These are phyloP conservation scores for Botrytis sinoallii DNA, from an alignment of 2,329 filamentous ascomycete species.

Conservation along the genomic window DNA sequence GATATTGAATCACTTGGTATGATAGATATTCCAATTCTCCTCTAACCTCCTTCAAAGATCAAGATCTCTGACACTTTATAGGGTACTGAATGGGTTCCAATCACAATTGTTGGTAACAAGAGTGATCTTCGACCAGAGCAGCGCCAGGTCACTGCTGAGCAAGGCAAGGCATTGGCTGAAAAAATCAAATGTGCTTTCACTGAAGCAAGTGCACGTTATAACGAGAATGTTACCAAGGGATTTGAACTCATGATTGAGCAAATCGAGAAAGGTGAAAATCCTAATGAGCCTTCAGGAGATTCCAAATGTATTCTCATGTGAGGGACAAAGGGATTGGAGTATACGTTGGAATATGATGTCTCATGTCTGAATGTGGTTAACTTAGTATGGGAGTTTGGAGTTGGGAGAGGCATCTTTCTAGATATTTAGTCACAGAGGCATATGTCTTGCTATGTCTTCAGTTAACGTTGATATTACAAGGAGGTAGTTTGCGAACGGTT, in stretches of 20 bases:
- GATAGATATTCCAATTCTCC: constrained; percentile 35
- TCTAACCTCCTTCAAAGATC: constrained; percentile 12
- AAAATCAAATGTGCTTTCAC: constrained; percentile 92
- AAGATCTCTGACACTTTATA: constrained; percentile 40
- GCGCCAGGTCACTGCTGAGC: constrained; percentile 81
- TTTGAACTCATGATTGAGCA: constrained; percentile 94
- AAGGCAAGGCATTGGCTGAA: constrained; percentile 79
- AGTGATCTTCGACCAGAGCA: constrained; percentile 89
- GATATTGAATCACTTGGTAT: constrained; percentile 90
- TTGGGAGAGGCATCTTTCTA: constrained; percentile 18
- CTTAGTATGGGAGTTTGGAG: constrained; percentile 16
- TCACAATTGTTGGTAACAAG: constrained; percentile 97
- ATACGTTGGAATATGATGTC: constrained; percentile 13
- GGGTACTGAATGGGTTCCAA: constrained; percentile 88
- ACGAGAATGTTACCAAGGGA: constrained; percentile 87
- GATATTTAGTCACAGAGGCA: constrained; percentile 7
- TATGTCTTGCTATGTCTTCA: constrained; percentile 1
- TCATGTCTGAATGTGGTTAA: constrained; percentile 14
- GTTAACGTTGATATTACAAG: not conserved
- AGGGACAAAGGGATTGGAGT: constrained; percentile 14
- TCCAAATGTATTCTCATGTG: constrained; percentile 88
- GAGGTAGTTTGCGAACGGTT: not conserved
- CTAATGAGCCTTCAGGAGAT: constrained; percentile 74
- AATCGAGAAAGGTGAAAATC: constrained; percentile 92
- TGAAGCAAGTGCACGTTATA: constrained; percentile 89